A percentile compares a stretch with the other conserved stretches of the same genome.
Evolutionary conservation across 73 alveolate genomes (phyloP).

Genomic region (Symbiodinium pilosum): DNA sequence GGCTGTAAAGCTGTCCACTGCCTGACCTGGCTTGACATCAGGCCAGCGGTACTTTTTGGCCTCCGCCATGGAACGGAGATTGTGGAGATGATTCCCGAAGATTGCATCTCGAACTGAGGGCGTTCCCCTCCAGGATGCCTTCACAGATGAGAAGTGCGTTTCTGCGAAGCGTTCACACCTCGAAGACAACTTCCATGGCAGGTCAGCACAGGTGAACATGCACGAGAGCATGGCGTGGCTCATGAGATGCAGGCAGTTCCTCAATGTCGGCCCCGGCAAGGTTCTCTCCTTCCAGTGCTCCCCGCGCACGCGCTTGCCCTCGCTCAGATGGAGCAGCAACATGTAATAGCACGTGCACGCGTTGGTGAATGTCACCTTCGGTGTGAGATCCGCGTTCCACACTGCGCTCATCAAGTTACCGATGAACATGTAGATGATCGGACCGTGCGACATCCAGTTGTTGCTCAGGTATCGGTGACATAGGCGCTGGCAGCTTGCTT

Average conservation of each 20-base stretch:
- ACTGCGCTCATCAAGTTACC: not conserved
- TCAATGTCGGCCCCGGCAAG: not conserved
- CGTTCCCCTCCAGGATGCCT: not conserved
- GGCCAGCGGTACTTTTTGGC: not conserved
- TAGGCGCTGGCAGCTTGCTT: not conserved
- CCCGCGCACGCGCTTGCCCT: not conserved
- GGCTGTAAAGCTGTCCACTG: not conserved
- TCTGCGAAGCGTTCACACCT: not conserved
- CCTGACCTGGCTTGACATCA: not conserved
- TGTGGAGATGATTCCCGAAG: not conserved
- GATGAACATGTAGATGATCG: not conserved
- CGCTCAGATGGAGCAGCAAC: not conserved
- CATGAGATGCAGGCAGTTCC: not conserved
- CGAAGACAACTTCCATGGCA: not conserved
- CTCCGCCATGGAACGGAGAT: not conserved
- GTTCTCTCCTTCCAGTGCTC: not conserved
- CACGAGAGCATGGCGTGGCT: not conserved
- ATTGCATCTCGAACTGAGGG: not conserved
- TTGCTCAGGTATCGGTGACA: not conserved
- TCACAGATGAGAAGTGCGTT: not conserved
- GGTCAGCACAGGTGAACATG: not conserved
- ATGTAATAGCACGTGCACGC: not conserved
- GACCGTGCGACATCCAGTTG: not conserved
- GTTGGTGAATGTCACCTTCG: not conserved
- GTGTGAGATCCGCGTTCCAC: not conserved